Evolutionary conservation across 495 filamentous ascomycete species (phyloP).

Genomic region (Apiosordaria backusii): DNA sequence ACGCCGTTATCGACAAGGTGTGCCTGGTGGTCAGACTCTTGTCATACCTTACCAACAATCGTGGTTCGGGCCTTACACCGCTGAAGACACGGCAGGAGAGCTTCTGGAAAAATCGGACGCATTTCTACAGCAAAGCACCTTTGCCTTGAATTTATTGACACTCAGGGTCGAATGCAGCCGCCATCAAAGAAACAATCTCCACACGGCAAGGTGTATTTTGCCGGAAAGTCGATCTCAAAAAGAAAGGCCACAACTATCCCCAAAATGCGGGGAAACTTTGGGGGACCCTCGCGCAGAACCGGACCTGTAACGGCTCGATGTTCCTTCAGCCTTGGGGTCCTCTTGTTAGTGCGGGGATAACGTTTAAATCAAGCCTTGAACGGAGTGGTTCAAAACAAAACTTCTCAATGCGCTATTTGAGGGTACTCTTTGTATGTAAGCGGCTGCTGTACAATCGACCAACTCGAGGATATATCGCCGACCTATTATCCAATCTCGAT

Average conservation of each 20-base stretch:
- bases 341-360: conserved; percentile 6
- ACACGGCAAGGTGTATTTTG: conserved; percentile 20
- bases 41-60: background rate
- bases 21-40: conserved; percentile 8
- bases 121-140: background rate
- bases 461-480: conserved; percentile 8
- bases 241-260: conserved; percentile 4
- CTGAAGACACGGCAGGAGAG: background rate
- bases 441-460: background rate
- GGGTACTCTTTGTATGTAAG: background rate
- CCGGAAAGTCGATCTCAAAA: conserved; percentile 19
- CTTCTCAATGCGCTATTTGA: background rate
- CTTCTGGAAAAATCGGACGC: background rate
- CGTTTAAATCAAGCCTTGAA: conserved; percentile 7
- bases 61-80: background rate
- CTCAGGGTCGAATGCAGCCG: conserved; percentile 17
- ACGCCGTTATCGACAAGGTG: background rate
- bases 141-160: conserved; percentile 12
- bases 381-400: background rate
- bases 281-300: conserved; percentile 13
- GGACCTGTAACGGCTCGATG: conserved; percentile 8
- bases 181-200: conserved; percentile 14
- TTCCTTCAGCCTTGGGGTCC: background rate
- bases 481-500: background rate
- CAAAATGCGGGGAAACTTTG: conserved; percentile 24